These are phyloP conservation scores for Gracilaria caudata DNA, from an alignment of 23 red algal genomes.

Conservation along the genomic window DNA sequence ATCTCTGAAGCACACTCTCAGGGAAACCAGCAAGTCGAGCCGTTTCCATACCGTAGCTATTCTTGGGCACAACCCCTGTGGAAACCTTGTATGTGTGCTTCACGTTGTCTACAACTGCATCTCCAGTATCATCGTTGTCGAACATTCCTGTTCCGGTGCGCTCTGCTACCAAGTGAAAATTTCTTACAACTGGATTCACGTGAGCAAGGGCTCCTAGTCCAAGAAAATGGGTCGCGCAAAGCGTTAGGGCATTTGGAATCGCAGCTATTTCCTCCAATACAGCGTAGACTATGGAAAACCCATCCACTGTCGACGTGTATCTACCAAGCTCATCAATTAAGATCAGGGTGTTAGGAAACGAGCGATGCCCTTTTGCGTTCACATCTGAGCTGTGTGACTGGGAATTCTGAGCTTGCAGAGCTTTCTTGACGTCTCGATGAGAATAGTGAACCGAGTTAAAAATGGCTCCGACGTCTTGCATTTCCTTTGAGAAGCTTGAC, in stretches of 20 bases:
- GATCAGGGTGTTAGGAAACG: constrained; percentile 54
- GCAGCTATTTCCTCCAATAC: constrained; percentile 66
- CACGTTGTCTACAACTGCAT: constrained; percentile 5
- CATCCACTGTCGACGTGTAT: constrained; percentile 83
- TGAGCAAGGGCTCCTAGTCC: constrained; percentile 58
- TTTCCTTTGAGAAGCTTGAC: constrained; percentile 88
- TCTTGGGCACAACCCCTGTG: constrained; percentile 35
- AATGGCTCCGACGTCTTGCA: constrained; percentile 77
- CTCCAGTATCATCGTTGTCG: neutral
- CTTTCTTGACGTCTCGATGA: constrained; percentile 20
- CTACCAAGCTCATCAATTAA: constrained; percentile 89
- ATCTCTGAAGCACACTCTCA: constrained; percentile 1
- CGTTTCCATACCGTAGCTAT: constrained; percentile 59
- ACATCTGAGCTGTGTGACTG: neutral
- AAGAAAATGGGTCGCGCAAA: constrained; percentile 86
- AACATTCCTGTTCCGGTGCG: neutral
- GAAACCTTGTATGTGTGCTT: constrained; percentile 58
- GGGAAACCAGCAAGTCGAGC: constrained; percentile 54
- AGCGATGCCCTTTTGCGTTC: neutral
- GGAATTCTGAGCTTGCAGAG: neutral
- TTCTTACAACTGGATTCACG: constrained; percentile 48
- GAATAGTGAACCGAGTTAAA: constrained; percentile 41
- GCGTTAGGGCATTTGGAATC: constrained; percentile 56
- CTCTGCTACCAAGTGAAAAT: constrained; percentile 55
- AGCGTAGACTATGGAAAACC: constrained; percentile 82